Evolutionary conservation across 1,139 yeast species (phyloP).

Genomic region (Scheffersomyces lignicola): DNA sequence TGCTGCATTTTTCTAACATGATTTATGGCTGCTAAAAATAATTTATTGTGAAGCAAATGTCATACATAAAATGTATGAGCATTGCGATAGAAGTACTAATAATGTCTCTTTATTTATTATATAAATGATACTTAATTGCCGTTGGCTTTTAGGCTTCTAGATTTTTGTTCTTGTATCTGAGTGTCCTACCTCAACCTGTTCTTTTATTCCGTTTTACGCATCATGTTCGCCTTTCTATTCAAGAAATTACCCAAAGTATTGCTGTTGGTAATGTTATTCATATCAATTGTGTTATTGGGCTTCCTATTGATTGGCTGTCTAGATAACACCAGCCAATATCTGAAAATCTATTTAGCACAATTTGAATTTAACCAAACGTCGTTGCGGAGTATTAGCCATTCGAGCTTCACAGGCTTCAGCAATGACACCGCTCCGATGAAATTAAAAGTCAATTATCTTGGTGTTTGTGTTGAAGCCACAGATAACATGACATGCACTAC

Average conservation of each 20-base stretch:
- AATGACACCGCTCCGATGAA: conserved; percentile 31
- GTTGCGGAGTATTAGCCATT: too few species aligned
- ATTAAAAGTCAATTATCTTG: conserved; percentile 51
- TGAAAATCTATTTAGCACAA: conserved; percentile 46
- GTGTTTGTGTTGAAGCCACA: conserved; percentile 42
- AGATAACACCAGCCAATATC: conserved; percentile 35
- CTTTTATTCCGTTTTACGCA: neutral
- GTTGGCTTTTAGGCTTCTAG: too few species aligned
- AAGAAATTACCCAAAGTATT: conserved; percentile 7
- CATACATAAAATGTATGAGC: too few species aligned
- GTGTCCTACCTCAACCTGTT: too few species aligned
- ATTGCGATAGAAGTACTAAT: too few species aligned
- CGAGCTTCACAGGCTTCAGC: too few species aligned
- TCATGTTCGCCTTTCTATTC: conserved; percentile 1
- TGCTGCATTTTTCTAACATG: neutral
- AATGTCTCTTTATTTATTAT: too few species aligned
- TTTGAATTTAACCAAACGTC: conserved; percentile 43
- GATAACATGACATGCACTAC: conserved; percentile 33
- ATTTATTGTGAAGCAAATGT: neutral
- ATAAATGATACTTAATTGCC: too few species aligned
- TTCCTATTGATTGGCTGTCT: conserved; percentile 58
- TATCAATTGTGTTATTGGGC: conserved; percentile 42
- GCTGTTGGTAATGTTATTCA: conserved; percentile 28
- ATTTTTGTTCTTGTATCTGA: too few species aligned
- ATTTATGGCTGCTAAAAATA: neutral